Conservation (phyloP, 345 rosid genomes). For the Eucalyptus dawsonii region DNA sequence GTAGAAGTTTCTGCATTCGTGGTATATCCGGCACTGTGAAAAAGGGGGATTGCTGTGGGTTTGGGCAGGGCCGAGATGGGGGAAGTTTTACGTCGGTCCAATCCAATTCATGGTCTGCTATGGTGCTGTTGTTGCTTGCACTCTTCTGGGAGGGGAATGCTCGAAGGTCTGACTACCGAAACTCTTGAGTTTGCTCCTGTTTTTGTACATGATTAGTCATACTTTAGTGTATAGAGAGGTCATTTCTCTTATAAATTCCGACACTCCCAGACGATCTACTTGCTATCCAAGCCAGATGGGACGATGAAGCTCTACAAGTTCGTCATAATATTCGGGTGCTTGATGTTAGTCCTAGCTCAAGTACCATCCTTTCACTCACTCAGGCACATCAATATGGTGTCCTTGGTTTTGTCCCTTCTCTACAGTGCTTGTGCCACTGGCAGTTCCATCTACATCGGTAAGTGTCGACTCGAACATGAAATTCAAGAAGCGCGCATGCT, state of each 20-base stretch:
- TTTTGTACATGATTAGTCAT: background rate
- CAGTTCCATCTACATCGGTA: conserved; percentile 57
- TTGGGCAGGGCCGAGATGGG: conserved; percentile 68
- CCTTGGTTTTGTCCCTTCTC: conserved; percentile 47
- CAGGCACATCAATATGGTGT: conserved; percentile 46
- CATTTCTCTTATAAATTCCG: background rate
- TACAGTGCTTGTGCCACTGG: conserved; percentile 70
- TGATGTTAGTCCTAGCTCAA: conserved; percentile 71
- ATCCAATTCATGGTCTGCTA: conserved; percentile 45
- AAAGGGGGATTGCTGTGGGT: background rate
- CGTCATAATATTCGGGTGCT: conserved; percentile 52
- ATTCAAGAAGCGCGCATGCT: background rate
- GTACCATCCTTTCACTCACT: conserved; percentile 54
- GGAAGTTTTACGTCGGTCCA: conserved; percentile 73
- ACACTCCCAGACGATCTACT: conserved; percentile 42
- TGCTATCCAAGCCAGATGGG: conserved; percentile 39
- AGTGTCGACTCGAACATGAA: background rate
- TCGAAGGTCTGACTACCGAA: conserved; percentile 28
- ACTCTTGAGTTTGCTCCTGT: background rate
- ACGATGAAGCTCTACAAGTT: conserved; percentile 63
- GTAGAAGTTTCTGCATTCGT: background rate
- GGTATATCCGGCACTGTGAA: background rate
- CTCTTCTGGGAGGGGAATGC: conserved; percentile 81
- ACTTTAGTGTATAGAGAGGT: background rate
- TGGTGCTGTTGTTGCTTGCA: conserved; percentile 47